Base-by-base conservation (phyloP, 345 rosid genomes). In the Citrus trifoliata region DNA sequence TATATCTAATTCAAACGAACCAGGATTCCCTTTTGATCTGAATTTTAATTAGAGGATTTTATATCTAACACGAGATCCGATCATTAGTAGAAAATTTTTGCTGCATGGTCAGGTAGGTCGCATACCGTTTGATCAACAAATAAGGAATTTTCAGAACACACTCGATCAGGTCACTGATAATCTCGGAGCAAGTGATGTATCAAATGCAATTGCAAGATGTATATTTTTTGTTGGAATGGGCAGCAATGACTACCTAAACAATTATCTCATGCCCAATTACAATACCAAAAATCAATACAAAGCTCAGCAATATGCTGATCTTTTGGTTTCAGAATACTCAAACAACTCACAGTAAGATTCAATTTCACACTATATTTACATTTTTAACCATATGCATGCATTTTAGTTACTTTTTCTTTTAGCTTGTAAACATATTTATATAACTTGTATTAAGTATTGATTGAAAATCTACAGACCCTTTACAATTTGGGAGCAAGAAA, bases 211-310 rank as follows among this genome's bases (percentile, higher is more conserved):
- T 19, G 82, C 83, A 48, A 80, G 75, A 63, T 88, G 95, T 86
- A 74, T 96, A 38, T 96, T 91, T 84, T 94, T 94, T 79, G 87
- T 94, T 0, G 98, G 99, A 67, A 93, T 96, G 98, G 97, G 98
- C 71, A 96, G 98, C 87, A 96, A 96, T 80, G 99, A 96, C 86
- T 94, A 96, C 82, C 91, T 94, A 70, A 91, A 96, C 84, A 96
- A 93, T 76, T 96, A 93, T 79, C 94, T 96, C 75, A 93, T 96
- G 99, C 98, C 99, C 16, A 94, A 96, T 83, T 96, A 88, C 71
- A 89, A 87, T 10, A 94, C 99, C 7, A 68, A 82, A 58, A 93
- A 85, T 70, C 94, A 89, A 67, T 96, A 84, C 80, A 86, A 94
- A 67, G 90, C 83, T 7, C 95, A 82, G 24, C 98, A 96, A 73